Conservation (phyloP, 306 rosid species). For the Cucumis hystrix region DNA sequence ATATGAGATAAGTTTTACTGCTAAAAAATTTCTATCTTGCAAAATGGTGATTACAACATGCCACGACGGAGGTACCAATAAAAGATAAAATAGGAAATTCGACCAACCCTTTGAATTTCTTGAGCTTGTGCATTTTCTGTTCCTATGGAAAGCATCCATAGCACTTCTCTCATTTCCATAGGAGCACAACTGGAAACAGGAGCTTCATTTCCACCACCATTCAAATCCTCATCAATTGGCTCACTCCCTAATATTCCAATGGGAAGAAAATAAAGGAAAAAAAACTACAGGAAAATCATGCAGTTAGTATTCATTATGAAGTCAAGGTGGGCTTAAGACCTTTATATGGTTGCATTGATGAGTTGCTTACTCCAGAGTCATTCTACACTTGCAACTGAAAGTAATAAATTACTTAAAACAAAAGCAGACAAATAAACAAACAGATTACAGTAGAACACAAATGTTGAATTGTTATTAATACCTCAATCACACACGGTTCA, state of each 20-base stretch:
- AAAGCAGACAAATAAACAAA: neutral
- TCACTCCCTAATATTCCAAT: conserved; percentile 41
- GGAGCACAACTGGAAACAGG: conserved; percentile 58
- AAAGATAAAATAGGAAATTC: neutral
- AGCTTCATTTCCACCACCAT: conserved; percentile 56
- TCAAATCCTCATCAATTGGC: conserved; percentile 55
- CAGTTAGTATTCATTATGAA: neutral
- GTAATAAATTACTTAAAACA: neutral
- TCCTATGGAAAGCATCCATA: conserved; percentile 10
- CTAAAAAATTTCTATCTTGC: neutral
- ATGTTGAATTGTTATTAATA: conserved; percentile 6
- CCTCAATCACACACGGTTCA: conserved; percentile 72
- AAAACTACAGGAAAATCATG: neutral
- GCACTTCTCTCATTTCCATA: conserved; percentile 41
- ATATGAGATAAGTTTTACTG: neutral
- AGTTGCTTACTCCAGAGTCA: conserved; percentile 76
- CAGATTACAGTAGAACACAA: neutral
- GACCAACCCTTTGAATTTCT: conserved; percentile 35
- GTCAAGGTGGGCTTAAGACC: conserved; percentile 24
- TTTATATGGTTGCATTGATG: conserved; percentile 69
- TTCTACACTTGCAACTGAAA: conserved; percentile 48
- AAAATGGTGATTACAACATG: neutral
- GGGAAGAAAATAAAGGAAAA: neutral
- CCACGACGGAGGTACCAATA: neutral
- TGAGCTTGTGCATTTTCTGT: conserved; percentile 24